phyloP scores from a whole-genome alignment of 495 filamentous ascomycete species.

The Penicillium pancosmium region DNA sequence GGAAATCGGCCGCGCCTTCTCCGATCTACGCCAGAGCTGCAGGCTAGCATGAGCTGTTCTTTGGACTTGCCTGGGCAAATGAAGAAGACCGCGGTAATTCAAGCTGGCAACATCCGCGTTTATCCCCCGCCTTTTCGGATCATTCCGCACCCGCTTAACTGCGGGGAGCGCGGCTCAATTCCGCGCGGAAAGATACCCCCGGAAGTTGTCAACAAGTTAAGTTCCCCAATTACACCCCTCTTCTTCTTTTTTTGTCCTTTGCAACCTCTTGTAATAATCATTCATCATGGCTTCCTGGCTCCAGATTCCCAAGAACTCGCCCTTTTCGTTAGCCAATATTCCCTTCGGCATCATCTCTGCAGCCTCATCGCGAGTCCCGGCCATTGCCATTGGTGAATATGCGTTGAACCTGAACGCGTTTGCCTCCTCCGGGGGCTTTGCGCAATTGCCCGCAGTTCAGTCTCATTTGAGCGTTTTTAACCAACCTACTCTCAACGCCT shows the following conservation, averaged over 20 bases:
- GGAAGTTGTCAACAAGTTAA: conserved; percentile 3
- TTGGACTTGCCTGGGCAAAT: too few species aligned
- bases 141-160: conserved; percentile 27
- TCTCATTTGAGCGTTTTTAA: conserved; percentile 63
- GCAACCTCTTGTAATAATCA: not conserved
- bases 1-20: not conserved
- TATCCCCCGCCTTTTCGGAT: not conserved
- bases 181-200: conserved; percentile 20
- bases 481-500: conserved; percentile 75
- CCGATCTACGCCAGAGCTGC: conserved; percentile 1
- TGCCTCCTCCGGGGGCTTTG: conserved; percentile 59
- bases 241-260: conserved; percentile 12
- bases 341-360: conserved; percentile 87
- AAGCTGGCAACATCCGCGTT: conserved; percentile 1
- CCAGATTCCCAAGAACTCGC: conserved; percentile 61
- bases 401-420: conserved; percentile 77
- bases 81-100: conserved; percentile 25
- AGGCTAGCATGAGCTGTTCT: not conserved
- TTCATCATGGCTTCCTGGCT: conserved; percentile 65
- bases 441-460: conserved; percentile 58
- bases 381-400: conserved; percentile 77
- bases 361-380: conserved; percentile 60
- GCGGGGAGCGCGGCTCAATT: conserved; percentile 34
- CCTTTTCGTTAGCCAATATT: conserved; percentile 88
- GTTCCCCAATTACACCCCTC: not conserved